A percentile compares a stretch with the other conserved stretches of the same genome.
Evolutionary conservation across 1,284 basidiomycete genomes (phyloP).

Genomic region (Lentinula novae-zelandiae): DNA sequence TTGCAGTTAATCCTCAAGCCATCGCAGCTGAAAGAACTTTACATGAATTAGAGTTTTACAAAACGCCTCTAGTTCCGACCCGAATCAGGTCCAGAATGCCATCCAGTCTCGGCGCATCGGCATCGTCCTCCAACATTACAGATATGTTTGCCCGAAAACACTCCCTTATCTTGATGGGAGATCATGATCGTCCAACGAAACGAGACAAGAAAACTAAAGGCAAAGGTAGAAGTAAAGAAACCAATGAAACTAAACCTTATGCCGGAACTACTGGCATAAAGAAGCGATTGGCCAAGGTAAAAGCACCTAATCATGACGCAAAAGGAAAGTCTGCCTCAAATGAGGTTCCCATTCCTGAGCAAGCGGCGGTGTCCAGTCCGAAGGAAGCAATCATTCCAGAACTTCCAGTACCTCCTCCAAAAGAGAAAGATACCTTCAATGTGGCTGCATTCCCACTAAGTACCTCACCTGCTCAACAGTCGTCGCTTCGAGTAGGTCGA

Average conservation of each 20-base stretch:
- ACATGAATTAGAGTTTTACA: constrained; percentile 69
- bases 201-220: constrained; percentile 25
- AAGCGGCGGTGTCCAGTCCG: background rate
- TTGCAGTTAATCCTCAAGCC: constrained; percentile 30
- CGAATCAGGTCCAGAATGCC: constrained; percentile 45
- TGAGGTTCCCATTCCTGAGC: background rate
- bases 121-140: constrained; percentile 40
- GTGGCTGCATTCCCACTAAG: constrained; percentile 18
- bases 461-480: constrained; percentile 27
- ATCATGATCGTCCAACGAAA: constrained; percentile 34
- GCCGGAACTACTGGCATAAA: constrained; percentile 72
- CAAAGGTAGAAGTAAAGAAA: constrained; percentile 22
- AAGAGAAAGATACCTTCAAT: constrained; percentile 22
- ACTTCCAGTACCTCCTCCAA: constrained; percentile 23
- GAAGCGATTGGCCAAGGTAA: constrained; percentile 58
- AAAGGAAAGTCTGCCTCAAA: constrained; percentile 16
- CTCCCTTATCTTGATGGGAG: constrained; percentile 57
- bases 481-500: constrained; percentile 65
- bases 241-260: constrained; percentile 64
- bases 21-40: constrained; percentile 61
- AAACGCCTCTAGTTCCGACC: constrained; percentile 69
- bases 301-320: constrained; percentile 4
- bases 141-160: constrained; percentile 65
- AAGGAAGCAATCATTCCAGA: background rate
- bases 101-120: constrained; percentile 21